Base-by-base conservation (phyloP, 352 stramenopile species). In the Elongisporangium undulatum region DNA sequence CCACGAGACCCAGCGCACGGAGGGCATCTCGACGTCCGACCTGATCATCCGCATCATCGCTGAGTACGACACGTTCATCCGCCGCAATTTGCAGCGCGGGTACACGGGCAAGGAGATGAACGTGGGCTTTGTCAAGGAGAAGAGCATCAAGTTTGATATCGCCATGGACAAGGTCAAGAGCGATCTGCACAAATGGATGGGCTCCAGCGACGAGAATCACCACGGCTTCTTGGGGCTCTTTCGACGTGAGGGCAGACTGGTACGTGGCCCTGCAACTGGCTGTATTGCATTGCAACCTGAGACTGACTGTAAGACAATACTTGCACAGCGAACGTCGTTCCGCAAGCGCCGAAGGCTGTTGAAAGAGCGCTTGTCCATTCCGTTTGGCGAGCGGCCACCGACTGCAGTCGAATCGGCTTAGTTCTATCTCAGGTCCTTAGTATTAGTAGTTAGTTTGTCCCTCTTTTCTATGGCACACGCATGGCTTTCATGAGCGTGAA, bases 61-160 rank as follows among this genome's bases (percentile, higher is more conserved):
- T 29, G 84, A 96, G 77, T 97, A 97, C 69, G 89, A 97, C 68
- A 95, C 87, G 64, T 96, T 96, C 67, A 95, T 97, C 62, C 77
- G 86, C 29, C 83, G 90, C 51, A 96, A 97, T 63, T 64, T 97
- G 55, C 70, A 92, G 64, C 85, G 88, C 41, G 90, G 88, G 1
- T 96, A 96, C 74, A 83, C 87, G 24, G 90, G 88, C 65, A 96
- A 96, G 68, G 90, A 96, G 51, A 96, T 97, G 88, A 97, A 97
- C 58, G 87, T 96, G 50, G 82, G 84, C 50, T 90, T 89, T 64
- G 85, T 96, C 53, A 92, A 94, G 59, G 87, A 95, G 63, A 85
- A 93, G 64, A 87, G 64, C 53, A 94, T 95, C 69, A 92, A 95
- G 73, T 82, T 94, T 52, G 86, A 95, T 63, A 94, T 94, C 70